Base-by-base conservation (phyloP, 257 asterid species). In the Fraxinus americana region DNA sequence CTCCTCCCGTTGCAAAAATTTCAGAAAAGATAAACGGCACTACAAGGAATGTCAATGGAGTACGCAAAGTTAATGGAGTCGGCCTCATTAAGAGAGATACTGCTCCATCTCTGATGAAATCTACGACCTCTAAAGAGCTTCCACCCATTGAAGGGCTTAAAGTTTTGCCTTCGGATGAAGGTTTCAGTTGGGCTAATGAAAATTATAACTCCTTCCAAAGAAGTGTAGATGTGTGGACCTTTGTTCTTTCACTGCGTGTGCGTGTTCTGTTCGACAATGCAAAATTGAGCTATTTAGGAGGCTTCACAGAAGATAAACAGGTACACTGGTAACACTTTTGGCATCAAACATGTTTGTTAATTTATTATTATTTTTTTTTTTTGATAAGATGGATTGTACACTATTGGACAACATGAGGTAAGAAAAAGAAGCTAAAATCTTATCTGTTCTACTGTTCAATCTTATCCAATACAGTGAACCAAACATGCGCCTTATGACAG, bases 151-250 rank as follows among this genome's bases (percentile, higher is more conserved):
- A 91, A 77, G 93, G 87, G 79, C 78, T 86, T 32, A 94, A 87
- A 82, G 94, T 91, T 65, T 85, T 95, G 63, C 98, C 97, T 78
- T 91, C 97, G 5, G 99, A 95, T 83, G 99, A 95, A 89, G 92
- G 95, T 67, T 95, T 95, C 85, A 93, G 96, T 79, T 95, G 99
- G 99, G 97, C 98, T 2, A 95, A 76, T 68, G 99, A 95, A 75
- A 95, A 93, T 75, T 95, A 95, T 75, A 95, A 93, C 81, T 87
- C 96, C 2, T 10, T 87, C 54, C 98, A 93, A 77, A 93, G 99
- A 83, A 90, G 82, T 70, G 71, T 95, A 75, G 99, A 95, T 80
- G 97, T 95, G 29, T 95, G 99, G 98, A 87, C 97, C 23, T 93
- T 93, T 90, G 98, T 91, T 79, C 91, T 95, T 73, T 84, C 97